Percentiles rank a stretch among this genome's conserved stretches.
These are phyloP conservation scores for Gymnopilus dilepis DNA, from an alignment of 768 basidiomycete genomes.

Conservation along the genomic window DNA sequence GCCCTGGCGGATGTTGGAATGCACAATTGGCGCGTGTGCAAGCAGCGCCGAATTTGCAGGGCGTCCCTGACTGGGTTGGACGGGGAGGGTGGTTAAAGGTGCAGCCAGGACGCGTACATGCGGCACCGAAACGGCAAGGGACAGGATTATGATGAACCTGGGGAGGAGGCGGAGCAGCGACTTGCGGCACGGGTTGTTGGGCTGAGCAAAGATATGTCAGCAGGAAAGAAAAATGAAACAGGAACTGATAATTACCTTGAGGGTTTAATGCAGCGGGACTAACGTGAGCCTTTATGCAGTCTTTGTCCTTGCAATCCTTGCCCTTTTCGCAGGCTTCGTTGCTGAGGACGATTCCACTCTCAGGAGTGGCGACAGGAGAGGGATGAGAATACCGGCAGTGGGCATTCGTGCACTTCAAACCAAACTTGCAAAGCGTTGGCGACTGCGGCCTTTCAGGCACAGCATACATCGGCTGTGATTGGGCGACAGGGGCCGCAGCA, in stretches of 20 bases:
- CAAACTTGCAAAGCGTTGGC: conserved; percentile 93
- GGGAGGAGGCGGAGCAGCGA: conserved; percentile 34
- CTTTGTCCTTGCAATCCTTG: conserved; percentile 89
- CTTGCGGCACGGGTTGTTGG: conserved; percentile 44
- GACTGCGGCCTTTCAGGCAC: conserved; percentile 83
- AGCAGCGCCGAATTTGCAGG: conserved; percentile 82
- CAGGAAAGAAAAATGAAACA: conserved; percentile 7
- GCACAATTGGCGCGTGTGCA: conserved; percentile 88
- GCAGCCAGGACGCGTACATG: conserved; percentile 73
- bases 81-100: conserved; percentile 70
- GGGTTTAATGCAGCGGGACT: conserved; percentile 83
- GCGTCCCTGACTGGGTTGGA: conserved; percentile 47
- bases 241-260: conserved; percentile 47
- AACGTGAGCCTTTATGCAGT: conserved; percentile 90
- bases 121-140: conserved; percentile 71
- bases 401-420: conserved; percentile 87
- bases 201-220: conserved; percentile 31
- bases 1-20: conserved; percentile 92
- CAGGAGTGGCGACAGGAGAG: conserved; percentile 93
- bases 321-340: conserved; percentile 93
- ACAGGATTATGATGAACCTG: conserved; percentile 38
- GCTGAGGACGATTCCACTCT: conserved; percentile 93
- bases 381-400: conserved; percentile 94
- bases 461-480: conserved; percentile 49
- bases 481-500: conserved; percentile 29